Percentiles rank a stretch among this genome's conserved stretches.
Conservation (phyloP, 768 basidiomycete species). For the Rhodotorula taiwanensis region DNA sequence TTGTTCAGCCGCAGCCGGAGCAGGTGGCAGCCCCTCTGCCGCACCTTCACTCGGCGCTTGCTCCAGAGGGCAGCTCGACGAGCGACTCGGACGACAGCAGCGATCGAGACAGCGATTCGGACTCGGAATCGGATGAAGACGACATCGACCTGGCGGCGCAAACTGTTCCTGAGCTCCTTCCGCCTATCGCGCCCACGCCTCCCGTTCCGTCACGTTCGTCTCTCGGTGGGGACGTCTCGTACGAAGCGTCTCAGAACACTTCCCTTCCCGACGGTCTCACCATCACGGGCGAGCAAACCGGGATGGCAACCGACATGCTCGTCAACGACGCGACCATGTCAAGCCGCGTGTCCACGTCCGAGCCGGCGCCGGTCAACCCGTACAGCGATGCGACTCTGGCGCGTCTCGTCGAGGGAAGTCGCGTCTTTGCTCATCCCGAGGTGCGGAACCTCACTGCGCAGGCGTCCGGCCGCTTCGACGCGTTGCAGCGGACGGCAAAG, state of each 20-base stretch:
- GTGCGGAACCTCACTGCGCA: conserved; percentile 43
- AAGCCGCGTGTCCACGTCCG: neutral
- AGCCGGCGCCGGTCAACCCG: conserved; percentile 48
- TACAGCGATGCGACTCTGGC: conserved; percentile 62
- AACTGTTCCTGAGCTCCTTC: neutral
- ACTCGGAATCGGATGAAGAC: conserved; percentile 14
- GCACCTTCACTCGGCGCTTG: too few relatives aligned
- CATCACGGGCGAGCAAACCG: conserved; percentile 41
- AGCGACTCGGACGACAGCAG: conserved; percentile 3
- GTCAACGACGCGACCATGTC: conserved; percentile 20
- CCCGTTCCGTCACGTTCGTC: conserved; percentile 14
- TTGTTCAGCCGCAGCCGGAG: conserved; percentile 34
- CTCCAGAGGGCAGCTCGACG: too few relatives aligned
- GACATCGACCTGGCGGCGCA: neutral
- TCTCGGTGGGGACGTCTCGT: conserved; percentile 31
- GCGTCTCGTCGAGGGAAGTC: conserved; percentile 54
- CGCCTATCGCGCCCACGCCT: neutral
- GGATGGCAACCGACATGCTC: conserved; percentile 36
- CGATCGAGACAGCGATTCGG: neutral
- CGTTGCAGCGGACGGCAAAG: conserved; percentile 66
- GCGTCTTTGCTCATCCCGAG: conserved; percentile 43
- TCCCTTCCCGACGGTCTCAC: conserved; percentile 44
- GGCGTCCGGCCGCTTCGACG: conserved; percentile 55
- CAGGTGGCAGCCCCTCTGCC: neutral
- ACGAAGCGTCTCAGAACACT: conserved; percentile 16